Percentiles rank a stretch among this genome's conserved stretches.
Conservation (phyloP, 345 rosid species). For the Eutrema heterophyllum region DNA sequence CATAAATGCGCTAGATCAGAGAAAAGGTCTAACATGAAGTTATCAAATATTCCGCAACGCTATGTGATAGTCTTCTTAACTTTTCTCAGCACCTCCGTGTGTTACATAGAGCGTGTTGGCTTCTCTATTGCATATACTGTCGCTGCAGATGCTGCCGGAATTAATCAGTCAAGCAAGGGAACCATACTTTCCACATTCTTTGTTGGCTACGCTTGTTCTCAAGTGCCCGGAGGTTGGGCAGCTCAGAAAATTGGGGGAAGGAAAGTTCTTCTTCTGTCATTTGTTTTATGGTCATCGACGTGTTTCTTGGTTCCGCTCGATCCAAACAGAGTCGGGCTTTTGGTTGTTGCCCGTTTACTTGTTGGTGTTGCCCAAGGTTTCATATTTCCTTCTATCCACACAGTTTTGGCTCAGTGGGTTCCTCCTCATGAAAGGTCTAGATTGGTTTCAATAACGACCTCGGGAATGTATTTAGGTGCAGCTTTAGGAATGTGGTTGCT, state of each 20-base stretch:
- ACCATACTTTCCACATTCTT: constrained; percentile 81
- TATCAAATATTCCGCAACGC: constrained; percentile 66
- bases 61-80: constrained; percentile 79
- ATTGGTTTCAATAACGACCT: constrained; percentile 90
- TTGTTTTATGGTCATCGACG: constrained; percentile 86
- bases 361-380: constrained; percentile 99
- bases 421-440: constrained; percentile 99
- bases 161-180: constrained; percentile 90
- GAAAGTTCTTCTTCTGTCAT: constrained; percentile 80
- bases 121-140: constrained; percentile 91
- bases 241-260: constrained; percentile 93
- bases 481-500: constrained; percentile 95
- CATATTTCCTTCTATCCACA: constrained; percentile 94
- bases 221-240: constrained; percentile 98
- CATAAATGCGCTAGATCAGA: neutral
- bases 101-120: constrained; percentile 95
- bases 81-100: constrained; percentile 76
- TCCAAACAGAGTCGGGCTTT: constrained; percentile 54
- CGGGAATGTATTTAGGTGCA: constrained; percentile 97
- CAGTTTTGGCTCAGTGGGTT: constrained; percentile 97
- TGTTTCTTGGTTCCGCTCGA: constrained; percentile 81
- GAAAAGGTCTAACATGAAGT: constrained; percentile 41
- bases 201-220: constrained; percentile 91
- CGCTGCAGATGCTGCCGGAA: constrained; percentile 89
- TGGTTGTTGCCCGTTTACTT: constrained; percentile 83